phyloP scores from a whole-genome alignment of 1,284 basidiomycete species.

The Ceratobasidium sp. region DNA sequence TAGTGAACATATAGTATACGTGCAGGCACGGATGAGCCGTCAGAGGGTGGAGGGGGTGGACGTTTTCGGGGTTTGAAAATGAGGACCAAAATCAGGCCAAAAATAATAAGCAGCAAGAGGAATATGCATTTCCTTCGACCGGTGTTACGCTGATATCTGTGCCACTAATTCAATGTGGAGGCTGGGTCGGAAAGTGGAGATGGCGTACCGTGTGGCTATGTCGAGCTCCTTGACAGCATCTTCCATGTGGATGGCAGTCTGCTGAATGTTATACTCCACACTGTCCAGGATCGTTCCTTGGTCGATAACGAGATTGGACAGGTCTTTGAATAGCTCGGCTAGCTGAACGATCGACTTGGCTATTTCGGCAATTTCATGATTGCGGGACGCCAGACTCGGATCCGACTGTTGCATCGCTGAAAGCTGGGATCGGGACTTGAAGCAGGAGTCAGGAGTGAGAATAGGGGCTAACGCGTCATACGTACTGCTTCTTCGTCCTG shows the following conservation, averaged over 20 bases:
- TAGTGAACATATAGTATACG: conserved; percentile 27
- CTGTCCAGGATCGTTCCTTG: conserved; percentile 97
- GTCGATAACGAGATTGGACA: conserved; percentile 93
- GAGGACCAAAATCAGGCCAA: conserved; percentile 80
- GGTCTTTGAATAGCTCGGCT: conserved; percentile 95
- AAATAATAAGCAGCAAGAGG: conserved; percentile 86
- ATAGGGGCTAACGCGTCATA: conserved; percentile 1
- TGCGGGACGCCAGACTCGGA: conserved; percentile 66
- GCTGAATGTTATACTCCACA: conserved; percentile 97
- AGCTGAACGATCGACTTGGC: conserved; percentile 90
- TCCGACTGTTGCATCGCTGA: conserved; percentile 53
- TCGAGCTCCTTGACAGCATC: conserved; percentile 88
- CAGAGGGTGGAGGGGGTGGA: background rate
- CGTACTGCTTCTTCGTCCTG: conserved; percentile 80
- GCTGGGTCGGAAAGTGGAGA: background rate
- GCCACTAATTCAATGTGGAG: conserved; percentile 18
- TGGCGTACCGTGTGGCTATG: conserved; percentile 72
- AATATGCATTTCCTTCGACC: conserved; percentile 93
- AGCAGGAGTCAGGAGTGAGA: conserved; percentile 17
- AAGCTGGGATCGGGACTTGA: conserved; percentile 48
- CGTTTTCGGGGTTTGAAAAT: conserved; percentile 77
- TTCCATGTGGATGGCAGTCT: conserved; percentile 80
- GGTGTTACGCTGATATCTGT: conserved; percentile 90
- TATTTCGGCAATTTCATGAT: conserved; percentile 87
- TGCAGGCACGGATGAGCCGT: conserved; percentile 4